Percentiles rank a stretch among this genome's conserved stretches.
Evolutionary conservation across 2,329 filamentous ascomycete species (phyloP).

Genomic region (Apiospora kogelbergensis): DNA sequence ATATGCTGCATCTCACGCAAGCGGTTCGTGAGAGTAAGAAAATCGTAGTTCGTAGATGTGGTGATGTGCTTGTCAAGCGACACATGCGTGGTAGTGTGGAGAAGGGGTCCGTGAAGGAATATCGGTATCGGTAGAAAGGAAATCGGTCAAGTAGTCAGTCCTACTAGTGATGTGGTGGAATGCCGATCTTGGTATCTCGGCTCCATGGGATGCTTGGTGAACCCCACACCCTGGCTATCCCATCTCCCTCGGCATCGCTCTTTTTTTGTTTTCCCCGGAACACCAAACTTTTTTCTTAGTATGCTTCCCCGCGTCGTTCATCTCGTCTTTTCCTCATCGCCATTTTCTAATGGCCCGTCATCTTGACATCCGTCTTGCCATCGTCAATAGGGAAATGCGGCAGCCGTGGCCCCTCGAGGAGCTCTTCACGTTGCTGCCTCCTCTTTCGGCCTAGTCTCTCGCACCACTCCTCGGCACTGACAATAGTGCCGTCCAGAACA

Average conservation of each 20-base stretch:
- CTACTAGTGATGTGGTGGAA: not conserved
- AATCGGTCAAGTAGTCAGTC: not conserved
- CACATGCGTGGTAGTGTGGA: not conserved
- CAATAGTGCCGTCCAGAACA: slow-evolving; percentile 84
- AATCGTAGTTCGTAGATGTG: slow-evolving; percentile 17
- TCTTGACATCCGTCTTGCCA: slow-evolving; percentile 13
- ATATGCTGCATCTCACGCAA: slow-evolving; percentile 23
- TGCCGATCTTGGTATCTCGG: slow-evolving; percentile 6
- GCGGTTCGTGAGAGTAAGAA: slow-evolving; percentile 18
- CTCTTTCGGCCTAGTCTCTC: slow-evolving; percentile 65
- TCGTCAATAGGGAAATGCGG: slow-evolving; percentile 8
- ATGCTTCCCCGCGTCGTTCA: not conserved
- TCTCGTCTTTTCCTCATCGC: not conserved
- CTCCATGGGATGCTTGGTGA: slow-evolving; percentile 8
- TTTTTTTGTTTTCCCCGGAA: not conserved
- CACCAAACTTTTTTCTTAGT: not conserved
- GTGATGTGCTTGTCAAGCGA: not conserved
- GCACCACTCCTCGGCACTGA: slow-evolving; percentile 90
- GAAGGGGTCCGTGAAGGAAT: slow-evolving; percentile 10
- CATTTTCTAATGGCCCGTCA: not conserved
- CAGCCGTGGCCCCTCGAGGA: slow-evolving; percentile 19
- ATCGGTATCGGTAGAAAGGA: not conserved
- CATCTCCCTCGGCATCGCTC: slow-evolving; percentile 5
- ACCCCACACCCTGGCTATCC: slow-evolving; percentile 1
- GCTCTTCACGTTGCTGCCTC: slow-evolving; percentile 30